Evolutionary conservation across 441 rosid species (phyloP).

Genomic region (Syzygium syzygioides): DNA sequence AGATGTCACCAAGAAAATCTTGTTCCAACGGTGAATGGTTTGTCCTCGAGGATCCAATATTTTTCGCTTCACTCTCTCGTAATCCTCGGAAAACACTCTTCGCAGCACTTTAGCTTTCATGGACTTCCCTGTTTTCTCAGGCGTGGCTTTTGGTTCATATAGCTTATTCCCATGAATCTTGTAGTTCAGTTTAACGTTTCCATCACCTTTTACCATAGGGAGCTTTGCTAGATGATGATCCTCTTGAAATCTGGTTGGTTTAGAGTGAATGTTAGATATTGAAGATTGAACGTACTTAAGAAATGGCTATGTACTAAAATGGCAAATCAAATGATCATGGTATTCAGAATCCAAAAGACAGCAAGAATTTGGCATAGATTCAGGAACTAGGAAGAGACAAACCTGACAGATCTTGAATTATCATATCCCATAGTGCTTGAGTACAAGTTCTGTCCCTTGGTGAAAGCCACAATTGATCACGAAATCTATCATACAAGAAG

Average conservation of each 20-base stretch:
- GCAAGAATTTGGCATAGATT: background rate
- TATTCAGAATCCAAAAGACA: background rate
- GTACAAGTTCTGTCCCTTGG: background rate
- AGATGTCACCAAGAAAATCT: conserved; percentile 63
- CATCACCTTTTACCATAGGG: background rate
- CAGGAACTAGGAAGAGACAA: conserved; percentile 5
- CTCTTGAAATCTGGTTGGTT: conserved; percentile 1
- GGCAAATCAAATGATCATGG: background rate
- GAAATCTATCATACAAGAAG: conserved; percentile 10
- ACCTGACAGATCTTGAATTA: conserved; percentile 77
- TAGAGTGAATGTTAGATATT: background rate
- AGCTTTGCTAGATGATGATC: background rate
- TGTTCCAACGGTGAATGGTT: conserved; percentile 60
- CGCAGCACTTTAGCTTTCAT: conserved; percentile 57
- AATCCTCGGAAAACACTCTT: conserved; percentile 78
- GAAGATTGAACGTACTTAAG: background rate
- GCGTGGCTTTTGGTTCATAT: background rate
- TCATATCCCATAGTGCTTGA: conserved; percentile 33
- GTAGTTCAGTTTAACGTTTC: background rate
- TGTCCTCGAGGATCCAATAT: conserved; percentile 82
- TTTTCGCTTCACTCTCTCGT: conserved; percentile 50
- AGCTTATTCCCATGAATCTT: background rate
- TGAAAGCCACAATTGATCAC: conserved; percentile 1
- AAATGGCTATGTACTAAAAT: background rate
- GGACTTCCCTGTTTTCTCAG: conserved; percentile 26